Conservation (phyloP, 345 rosid genomes). For the Murraya paniculata region DNA sequence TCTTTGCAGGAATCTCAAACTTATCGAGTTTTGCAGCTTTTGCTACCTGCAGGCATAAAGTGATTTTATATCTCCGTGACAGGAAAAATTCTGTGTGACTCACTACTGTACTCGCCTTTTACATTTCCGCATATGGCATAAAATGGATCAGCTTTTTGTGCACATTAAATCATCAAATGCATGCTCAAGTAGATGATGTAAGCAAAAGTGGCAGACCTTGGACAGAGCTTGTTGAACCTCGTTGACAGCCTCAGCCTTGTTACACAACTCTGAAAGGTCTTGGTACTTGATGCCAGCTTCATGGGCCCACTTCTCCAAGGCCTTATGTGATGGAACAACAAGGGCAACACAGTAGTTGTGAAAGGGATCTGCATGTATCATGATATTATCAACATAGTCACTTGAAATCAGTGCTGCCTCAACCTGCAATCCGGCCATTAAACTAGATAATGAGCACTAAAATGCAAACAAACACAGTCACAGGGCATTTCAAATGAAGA, state of each 20-base stretch:
- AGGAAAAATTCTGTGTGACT: too few species aligned
- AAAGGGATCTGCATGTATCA: slow-evolving; percentile 77
- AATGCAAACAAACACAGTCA: too few species aligned
- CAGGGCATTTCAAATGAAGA: neutral
- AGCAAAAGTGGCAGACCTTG: slow-evolving; percentile 44
- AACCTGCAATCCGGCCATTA: slow-evolving; percentile 46
- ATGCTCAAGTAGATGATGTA: neutral
- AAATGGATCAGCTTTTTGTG: neutral
- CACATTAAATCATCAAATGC: neutral
- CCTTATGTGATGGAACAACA: slow-evolving; percentile 57
- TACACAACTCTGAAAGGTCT: slow-evolving; percentile 55
- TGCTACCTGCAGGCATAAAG: slow-evolving; percentile 47
- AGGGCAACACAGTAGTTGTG: slow-evolving; percentile 74
- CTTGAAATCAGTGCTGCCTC: slow-evolving; percentile 65
- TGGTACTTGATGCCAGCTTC: slow-evolving; percentile 47
- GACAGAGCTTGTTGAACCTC: slow-evolving; percentile 68
- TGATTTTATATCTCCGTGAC: neutral
- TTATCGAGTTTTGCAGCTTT: slow-evolving; percentile 64
- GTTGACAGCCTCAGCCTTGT: slow-evolving; percentile 49
- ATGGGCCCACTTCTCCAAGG: slow-evolving; percentile 70
- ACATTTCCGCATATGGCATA: neutral
- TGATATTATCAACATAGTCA: slow-evolving; percentile 61
- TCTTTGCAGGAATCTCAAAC: slow-evolving; percentile 75
- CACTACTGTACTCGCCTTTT: neutral
- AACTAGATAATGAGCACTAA: neutral